Conservation (phyloP, 208 protist species). For the Acanthamoeba healyi region DNA sequence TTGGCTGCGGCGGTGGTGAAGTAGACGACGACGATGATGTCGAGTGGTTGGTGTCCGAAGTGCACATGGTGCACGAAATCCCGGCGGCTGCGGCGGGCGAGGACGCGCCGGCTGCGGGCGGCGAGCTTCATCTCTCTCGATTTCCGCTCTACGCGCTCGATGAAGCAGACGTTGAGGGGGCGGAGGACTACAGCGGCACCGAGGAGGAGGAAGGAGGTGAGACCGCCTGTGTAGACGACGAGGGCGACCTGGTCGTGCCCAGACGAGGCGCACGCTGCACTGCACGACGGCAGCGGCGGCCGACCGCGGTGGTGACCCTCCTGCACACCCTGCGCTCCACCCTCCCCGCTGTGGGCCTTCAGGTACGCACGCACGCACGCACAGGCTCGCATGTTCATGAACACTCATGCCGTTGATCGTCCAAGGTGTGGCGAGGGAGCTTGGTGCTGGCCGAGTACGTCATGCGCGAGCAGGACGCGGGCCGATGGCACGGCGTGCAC, state of each 20-base stretch:
- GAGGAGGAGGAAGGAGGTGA: background rate
- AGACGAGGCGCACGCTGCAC: background rate
- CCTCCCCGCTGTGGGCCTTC: background rate
- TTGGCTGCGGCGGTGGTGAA: too few species aligned
- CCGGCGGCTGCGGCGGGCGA: background rate
- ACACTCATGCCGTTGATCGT: too few species aligned
- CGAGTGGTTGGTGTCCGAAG: background rate
- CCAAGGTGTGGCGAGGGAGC: conserved; percentile 24
- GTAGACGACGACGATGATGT: background rate
- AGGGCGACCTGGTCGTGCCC: background rate
- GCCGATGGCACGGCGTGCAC: background rate
- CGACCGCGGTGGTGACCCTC: background rate
- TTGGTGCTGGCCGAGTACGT: conserved; percentile 17
- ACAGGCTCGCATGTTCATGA: background rate
- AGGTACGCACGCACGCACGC: background rate
- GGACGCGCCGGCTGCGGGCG: background rate
- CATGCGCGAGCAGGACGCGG: conserved; percentile 3
- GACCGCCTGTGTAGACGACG: background rate
- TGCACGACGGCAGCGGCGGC: background rate
- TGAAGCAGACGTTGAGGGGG: background rate
- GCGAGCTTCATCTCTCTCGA: background rate
- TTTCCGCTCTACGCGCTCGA: background rate
- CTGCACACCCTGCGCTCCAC: background rate
- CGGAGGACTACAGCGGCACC: background rate
- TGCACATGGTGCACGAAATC: background rate